Evolutionary conservation across 2,329 filamentous ascomycete genomes (phyloP).

Genomic region (Capronia americana): DNA sequence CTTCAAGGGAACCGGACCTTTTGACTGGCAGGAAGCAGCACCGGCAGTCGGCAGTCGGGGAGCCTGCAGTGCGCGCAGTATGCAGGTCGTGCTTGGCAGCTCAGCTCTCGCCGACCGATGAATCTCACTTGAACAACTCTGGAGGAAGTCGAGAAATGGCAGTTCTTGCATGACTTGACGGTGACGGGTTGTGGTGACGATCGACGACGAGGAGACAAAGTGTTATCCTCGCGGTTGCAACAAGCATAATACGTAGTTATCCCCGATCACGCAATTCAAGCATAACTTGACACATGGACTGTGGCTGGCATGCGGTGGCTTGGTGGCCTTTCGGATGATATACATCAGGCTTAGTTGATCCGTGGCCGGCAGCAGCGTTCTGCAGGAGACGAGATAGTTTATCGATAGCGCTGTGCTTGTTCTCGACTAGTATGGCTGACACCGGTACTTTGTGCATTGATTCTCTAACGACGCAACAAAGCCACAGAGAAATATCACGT

Average conservation of each 20-base stretch:
- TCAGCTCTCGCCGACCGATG: not conserved
- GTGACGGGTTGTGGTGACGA: not conserved
- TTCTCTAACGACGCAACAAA: not conserved
- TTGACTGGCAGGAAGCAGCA: conserved; percentile 1
- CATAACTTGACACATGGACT: conserved; percentile 13
- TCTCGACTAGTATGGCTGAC: not conserved
- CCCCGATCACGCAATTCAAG: conserved; percentile 17
- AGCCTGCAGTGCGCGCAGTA: not conserved
- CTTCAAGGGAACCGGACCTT: not conserved
- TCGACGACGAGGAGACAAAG: not conserved
- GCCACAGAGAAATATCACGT: not conserved
- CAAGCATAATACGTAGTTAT: not conserved
- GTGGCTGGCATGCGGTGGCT: not conserved
- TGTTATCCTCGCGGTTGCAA: not conserved
- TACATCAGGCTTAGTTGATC: not conserved
- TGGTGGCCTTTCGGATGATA: not conserved
- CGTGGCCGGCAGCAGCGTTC: too few species aligned
- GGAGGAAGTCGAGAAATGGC: not conserved
- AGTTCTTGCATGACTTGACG: not conserved
- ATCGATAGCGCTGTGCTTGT: conserved; percentile 1
- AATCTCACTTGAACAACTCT: not conserved
- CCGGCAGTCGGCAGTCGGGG: conserved; percentile 2
- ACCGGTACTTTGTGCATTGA: not conserved
- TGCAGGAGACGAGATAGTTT: not conserved
- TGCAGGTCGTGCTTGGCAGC: conserved; percentile 2